A percentile compares a stretch with the other conserved stretches of the same genome.
Evolutionary conservation across 2,329 filamentous ascomycete species (phyloP).

Genomic region (Aschersonia sp.): DNA sequence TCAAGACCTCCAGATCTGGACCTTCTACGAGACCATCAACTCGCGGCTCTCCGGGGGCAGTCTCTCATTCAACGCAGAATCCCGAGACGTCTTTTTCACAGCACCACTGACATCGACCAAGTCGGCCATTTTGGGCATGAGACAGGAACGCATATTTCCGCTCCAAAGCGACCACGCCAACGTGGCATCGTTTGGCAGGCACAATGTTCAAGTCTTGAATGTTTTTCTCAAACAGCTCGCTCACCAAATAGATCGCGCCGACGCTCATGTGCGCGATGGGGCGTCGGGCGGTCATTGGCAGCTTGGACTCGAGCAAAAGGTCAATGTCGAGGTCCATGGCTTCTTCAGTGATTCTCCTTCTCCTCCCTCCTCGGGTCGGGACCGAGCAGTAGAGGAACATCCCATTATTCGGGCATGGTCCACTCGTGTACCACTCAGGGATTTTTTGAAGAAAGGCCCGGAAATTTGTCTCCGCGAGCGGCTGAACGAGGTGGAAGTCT

Average conservation of each 20-base stretch:
- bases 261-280: slow-evolving; percentile 12
- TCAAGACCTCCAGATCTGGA: slow-evolving; percentile 46
- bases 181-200: slow-evolving; percentile 36
- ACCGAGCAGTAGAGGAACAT: slow-evolving; percentile 1
- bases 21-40: slow-evolving; percentile 48
- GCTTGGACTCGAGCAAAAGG: slow-evolving; percentile 33
- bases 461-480: slow-evolving; percentile 39
- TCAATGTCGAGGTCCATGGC: slow-evolving; percentile 40
- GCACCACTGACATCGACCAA: slow-evolving; percentile 45
- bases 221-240: slow-evolving; percentile 21
- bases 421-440: slow-evolving; percentile 31
- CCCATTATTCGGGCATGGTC: slow-evolving; percentile 33
- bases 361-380: background rate
- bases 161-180: slow-evolving; percentile 40
- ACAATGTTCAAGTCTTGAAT: slow-evolving; percentile 32
- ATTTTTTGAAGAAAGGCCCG: slow-evolving; percentile 41
- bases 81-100: slow-evolving; percentile 38
- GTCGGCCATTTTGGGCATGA: slow-evolving; percentile 34
- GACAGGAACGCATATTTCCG: slow-evolving; percentile 36
- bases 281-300: slow-evolving; percentile 12
- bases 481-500: slow-evolving; percentile 23
- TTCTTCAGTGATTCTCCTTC: slow-evolving; percentile 39
- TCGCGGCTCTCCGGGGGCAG: slow-evolving; percentile 33
- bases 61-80: background rate
- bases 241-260: slow-evolving; percentile 17